phyloP scores from a whole-genome alignment of 1,284 basidiomycete species.

The Ustilago loliicola region DNA sequence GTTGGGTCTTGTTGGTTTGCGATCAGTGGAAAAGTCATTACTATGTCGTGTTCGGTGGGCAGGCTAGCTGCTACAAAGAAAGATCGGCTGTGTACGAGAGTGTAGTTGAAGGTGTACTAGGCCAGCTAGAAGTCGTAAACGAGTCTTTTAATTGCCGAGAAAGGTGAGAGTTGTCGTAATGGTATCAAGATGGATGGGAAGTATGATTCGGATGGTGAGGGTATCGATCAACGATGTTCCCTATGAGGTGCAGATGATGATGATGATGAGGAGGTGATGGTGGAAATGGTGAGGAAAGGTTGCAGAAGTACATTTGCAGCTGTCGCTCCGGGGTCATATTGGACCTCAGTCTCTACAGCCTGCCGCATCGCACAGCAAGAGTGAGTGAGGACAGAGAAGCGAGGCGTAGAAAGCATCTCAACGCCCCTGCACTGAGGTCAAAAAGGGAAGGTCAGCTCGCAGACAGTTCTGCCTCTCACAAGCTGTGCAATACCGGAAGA shows the following conservation, averaged over 20 bases:
- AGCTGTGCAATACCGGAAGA: background rate
- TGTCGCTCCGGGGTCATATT: too few relatives aligned
- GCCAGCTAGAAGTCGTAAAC: slow-evolving; percentile 18
- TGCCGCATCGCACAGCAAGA: background rate
- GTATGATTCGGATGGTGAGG: background rate
- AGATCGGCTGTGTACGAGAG: background rate
- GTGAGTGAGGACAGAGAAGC: background rate
- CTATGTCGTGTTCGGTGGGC: background rate
- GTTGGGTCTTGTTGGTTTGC: background rate
- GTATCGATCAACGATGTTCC: slow-evolving; percentile 37
- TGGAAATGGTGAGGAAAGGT: background rate
- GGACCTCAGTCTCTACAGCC: too few relatives aligned
- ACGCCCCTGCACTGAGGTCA: background rate
- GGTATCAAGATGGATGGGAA: background rate
- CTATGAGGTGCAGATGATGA: background rate
- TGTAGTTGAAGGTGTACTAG: slow-evolving; percentile 14
- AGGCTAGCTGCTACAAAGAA: background rate
- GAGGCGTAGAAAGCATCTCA: slow-evolving; percentile 19
- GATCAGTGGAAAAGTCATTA: background rate
- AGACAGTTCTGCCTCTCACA: background rate
- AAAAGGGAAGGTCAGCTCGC: background rate
- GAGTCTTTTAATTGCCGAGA: background rate
- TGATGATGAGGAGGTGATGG: background rate
- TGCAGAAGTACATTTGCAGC: too few relatives aligned
- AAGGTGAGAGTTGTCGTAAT: background rate